phyloP scores from a whole-genome alignment of 768 basidiomycete genomes.

The Boletus rubropictus region DNA sequence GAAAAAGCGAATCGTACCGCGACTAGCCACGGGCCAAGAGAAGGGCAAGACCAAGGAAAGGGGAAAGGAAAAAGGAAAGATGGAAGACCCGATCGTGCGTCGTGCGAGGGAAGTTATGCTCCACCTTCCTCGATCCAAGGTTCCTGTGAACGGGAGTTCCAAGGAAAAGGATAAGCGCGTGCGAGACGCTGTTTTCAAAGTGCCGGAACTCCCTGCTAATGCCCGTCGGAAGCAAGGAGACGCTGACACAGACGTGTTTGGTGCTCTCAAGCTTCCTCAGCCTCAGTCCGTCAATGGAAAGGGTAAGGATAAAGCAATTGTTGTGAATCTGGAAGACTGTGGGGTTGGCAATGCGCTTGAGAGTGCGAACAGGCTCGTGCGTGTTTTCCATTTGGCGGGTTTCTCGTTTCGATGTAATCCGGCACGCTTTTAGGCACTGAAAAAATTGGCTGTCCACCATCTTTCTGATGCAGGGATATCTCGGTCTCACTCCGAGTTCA shows the following conservation, averaged over 20 bases:
- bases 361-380: conserved; percentile 57
- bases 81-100: conserved; percentile 29
- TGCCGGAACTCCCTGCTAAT: conserved; percentile 41
- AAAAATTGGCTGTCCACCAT: conserved; percentile 33
- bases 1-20: conserved; percentile 20
- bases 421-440: conserved; percentile 31
- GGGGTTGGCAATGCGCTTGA: conserved; percentile 37
- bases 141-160: conserved; percentile 1
- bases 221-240: conserved; percentile 15
- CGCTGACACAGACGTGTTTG: conserved; percentile 29
- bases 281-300: conserved; percentile 25
- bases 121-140: conserved; percentile 30
- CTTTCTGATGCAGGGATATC: conserved; percentile 30
- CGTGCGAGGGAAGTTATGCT: conserved; percentile 37
- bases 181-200: conserved; percentile 34
- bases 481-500: conserved; percentile 37
- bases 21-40: not conserved
- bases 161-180: conserved; percentile 4
- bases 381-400: conserved; percentile 11
- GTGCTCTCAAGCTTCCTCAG: conserved; percentile 18
- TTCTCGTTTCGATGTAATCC: not conserved
- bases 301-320: conserved; percentile 34
- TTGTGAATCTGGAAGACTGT: conserved; percentile 21
- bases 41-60: conserved; percentile 18
- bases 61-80: conserved; percentile 12